phyloP scores from a whole-genome alignment of 139 green algal genomes.

The Coelastrella sp. region DNA sequence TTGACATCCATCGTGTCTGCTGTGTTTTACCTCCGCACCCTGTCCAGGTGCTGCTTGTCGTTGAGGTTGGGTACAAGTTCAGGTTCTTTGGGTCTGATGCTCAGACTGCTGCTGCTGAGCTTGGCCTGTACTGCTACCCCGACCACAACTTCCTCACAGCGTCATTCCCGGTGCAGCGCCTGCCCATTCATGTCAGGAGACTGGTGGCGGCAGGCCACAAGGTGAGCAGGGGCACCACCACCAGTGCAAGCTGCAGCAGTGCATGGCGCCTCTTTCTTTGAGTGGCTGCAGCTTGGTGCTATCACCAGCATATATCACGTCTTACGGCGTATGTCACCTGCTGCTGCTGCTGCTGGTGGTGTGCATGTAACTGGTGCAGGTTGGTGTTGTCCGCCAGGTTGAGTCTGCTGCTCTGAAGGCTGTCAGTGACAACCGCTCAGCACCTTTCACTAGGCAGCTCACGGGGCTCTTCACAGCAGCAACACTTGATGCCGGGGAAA shows the following conservation, averaged over 20 bases:
- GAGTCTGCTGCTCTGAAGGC: conserved; percentile 92
- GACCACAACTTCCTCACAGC: conserved; percentile 88
- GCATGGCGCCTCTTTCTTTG: neutral
- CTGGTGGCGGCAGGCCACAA: conserved; percentile 87
- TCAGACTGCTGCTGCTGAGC: conserved; percentile 50
- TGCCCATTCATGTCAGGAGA: conserved; percentile 86
- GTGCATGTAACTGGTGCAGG: conserved; percentile 30
- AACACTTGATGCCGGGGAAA: conserved; percentile 82
- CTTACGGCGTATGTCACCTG: no score
- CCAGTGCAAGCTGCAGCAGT: conserved; percentile 9
- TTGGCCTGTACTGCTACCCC: conserved; percentile 33
- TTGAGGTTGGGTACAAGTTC: conserved; percentile 78
- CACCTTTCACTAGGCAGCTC: conserved; percentile 83
- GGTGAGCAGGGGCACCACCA: conserved; percentile 45
- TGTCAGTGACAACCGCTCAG: conserved; percentile 64
- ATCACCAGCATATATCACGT: neutral
- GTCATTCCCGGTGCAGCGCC: conserved; percentile 80
- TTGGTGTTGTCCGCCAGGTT: conserved; percentile 85
- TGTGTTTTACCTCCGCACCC: neutral
- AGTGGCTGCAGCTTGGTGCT: neutral
- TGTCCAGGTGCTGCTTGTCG: conserved; percentile 76
- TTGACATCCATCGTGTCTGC: neutral
- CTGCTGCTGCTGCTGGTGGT: neutral
- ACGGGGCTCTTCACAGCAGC: conserved; percentile 88
- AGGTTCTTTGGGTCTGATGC: conserved; percentile 91